phyloP scores from a whole-genome alignment of 2,329 filamentous ascomycete species.

The Aspergillus calidoustus region DNA sequence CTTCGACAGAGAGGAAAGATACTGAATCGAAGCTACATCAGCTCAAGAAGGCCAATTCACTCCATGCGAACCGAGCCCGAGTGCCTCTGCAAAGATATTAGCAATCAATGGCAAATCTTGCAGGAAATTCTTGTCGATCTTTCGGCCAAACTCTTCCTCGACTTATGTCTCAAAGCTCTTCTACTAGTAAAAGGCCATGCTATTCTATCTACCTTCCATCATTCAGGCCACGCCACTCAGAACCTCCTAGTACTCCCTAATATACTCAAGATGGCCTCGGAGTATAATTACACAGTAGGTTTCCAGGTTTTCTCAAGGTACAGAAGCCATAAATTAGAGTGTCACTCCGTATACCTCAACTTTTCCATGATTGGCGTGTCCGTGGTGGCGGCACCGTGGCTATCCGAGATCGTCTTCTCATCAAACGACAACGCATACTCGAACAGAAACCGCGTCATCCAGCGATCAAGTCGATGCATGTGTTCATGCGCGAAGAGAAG shows the following conservation, averaged over 20 bases:
- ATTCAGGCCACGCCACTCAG: no score
- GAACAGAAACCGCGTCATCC: slow-evolving; percentile 6
- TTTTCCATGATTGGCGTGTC: not conserved
- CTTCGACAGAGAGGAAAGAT: not conserved
- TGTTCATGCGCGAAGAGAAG: not conserved
- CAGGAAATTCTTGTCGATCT: not conserved
- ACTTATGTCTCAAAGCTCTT: no score
- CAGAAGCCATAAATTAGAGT: no score
- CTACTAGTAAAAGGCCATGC: no score
- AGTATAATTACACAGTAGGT: no score
- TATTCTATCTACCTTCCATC: no score
- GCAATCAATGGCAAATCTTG: not conserved
- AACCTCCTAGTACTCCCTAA: no score
- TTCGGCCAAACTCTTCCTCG: not conserved
- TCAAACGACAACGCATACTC: not conserved
- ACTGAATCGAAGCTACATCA: not conserved
- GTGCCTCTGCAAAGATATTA: not conserved
- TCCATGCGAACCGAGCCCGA: not conserved
- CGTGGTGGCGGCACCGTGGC: not conserved
- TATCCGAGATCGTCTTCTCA: no score
- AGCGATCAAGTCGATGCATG: slow-evolving; percentile 5
- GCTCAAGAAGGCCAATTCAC: not conserved
- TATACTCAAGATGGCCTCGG: no score
- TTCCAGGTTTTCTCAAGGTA: no score
- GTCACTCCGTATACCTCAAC: not conserved